Evolutionary conservation across 192 early-diverging fungal genomes (phyloP), one percentile per base, ranked within the genome.

Genomic region (Podila clonocystis): DNA sequence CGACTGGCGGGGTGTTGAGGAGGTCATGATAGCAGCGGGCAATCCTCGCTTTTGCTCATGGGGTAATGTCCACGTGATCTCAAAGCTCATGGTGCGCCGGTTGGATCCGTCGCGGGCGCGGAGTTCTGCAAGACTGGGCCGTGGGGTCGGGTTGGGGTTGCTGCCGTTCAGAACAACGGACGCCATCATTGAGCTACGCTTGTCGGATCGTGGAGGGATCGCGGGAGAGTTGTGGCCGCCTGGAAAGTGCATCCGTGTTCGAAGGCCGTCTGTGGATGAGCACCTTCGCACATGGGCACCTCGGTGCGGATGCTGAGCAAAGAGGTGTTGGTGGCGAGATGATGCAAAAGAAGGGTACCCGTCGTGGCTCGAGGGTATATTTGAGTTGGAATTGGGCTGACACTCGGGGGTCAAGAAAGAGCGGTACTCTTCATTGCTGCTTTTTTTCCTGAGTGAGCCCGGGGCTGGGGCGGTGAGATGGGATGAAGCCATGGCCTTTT

Each of bases 71-170:
- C 19, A 70, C 55, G 63, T 55, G 33, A 33, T 73, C 26, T 80
- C 77, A 58, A 80, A 73, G 57, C 77, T 80, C 70, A 80, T 69
- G 1, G 77, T 80, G 13, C 67, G 30, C 19, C 71, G 50, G 70
- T 73, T 73, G 28, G 55, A 20, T 15, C 45, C 17, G 48, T 73
- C 72, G 2, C 64, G 41, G 29, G 57, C 72, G 4, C 62, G 33
- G 12, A 26, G 62, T 17, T 57, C 59, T 20, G 50, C 50, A 7
- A 38, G 33, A 7, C 6, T 19, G n/a, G 62, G 34, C 34, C 62
- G 30, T 9, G 30, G n/a, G n/a, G 4, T 19, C 4, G 62, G 31
- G 62, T 60, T 7, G 58, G 69, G 22, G 29, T 26, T 67, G 48
- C 9, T 29, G 2, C 62, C 33, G 20, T 67, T 36, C 12, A 26